phyloP scores from a whole-genome alignment of 192 early-diverging fungal genomes.

The Irineochytrium annulatum region DNA sequence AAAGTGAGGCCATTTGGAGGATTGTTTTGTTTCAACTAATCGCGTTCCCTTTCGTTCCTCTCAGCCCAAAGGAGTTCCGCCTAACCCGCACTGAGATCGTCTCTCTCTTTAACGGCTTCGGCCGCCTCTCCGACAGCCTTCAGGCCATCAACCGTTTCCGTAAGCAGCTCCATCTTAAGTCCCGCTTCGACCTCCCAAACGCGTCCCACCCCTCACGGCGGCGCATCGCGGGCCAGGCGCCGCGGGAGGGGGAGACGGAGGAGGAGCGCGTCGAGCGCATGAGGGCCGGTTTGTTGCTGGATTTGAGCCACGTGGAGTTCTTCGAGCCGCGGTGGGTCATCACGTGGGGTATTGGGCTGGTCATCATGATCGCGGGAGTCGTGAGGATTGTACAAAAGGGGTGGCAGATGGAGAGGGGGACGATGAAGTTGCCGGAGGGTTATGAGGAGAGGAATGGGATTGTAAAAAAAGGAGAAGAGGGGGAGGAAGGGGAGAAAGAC shows the following conservation, averaged over 20 bases:
- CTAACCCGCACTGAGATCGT: slow-evolving; percentile 82
- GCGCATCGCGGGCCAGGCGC: no score
- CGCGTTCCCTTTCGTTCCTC: slow-evolving; percentile 4
- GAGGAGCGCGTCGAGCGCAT: not conserved
- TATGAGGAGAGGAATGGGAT: no score
- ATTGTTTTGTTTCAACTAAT: slow-evolving; percentile 11
- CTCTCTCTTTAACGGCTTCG: slow-evolving; percentile 83
- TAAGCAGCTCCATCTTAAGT: slow-evolving; percentile 7
- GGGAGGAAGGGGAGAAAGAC: no score
- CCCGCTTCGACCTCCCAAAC: not conserved
- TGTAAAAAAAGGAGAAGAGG: no score
- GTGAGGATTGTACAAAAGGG: slow-evolving; percentile 27
- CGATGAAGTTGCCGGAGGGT: slow-evolving; percentile 17
- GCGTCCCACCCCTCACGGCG: not conserved
- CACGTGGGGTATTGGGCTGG: slow-evolving; percentile 26
- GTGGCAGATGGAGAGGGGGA: slow-evolving; percentile 28
- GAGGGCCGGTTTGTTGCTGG: not conserved
- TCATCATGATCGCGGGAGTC: slow-evolving; percentile 28
- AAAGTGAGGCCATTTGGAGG: slow-evolving; percentile 35
- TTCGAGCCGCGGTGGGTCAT: slow-evolving; percentile 21
- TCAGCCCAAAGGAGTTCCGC: slow-evolving; percentile 45
- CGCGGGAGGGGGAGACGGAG: not conserved
- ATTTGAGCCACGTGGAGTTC: slow-evolving; percentile 15
- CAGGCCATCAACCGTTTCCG: slow-evolving; percentile 75
- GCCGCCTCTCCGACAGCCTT: slow-evolving; percentile 82